A percentile compares a stretch with the other conserved stretches of the same genome.
phyloP scores from a whole-genome alignment of 352 stramenopile genomes.

The Phytophthora pisi region DNA sequence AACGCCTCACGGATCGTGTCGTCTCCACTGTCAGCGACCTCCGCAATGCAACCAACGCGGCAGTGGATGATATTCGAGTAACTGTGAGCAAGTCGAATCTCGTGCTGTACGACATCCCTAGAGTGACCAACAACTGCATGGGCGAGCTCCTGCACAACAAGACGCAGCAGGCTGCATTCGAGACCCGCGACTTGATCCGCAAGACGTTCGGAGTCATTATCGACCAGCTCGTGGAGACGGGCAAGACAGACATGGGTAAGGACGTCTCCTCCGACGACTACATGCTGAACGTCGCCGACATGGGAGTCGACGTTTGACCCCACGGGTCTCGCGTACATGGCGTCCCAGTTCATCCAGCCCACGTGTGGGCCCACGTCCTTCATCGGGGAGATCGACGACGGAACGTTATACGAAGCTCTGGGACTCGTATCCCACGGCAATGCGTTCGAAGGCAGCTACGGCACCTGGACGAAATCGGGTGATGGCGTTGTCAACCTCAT shows the following conservation, averaged over 20 bases:
- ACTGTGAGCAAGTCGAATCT: conserved; percentile 23
- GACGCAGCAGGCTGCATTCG: conserved; percentile 22
- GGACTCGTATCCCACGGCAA: conserved; percentile 22
- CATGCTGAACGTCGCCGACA: conserved; percentile 36
- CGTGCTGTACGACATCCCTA: conserved; percentile 26
- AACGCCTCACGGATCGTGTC: conserved; percentile 23
- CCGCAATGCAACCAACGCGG: conserved; percentile 15
- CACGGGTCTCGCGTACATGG: conserved; percentile 43
- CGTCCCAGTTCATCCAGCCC: conserved; percentile 42
- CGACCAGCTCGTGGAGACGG: conserved; percentile 26
- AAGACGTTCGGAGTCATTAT: conserved; percentile 31
- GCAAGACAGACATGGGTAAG: conserved; percentile 23
- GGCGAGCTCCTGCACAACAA: conserved; percentile 25
- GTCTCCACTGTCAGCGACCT: conserved; percentile 16
- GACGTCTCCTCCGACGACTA: conserved; percentile 29
- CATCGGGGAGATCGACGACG: conserved; percentile 41
- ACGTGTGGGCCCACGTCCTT: conserved; percentile 35
- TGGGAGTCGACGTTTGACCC: conserved; percentile 43
- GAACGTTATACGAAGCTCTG: conserved; percentile 24
- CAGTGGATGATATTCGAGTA: conserved; percentile 21
- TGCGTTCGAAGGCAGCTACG: conserved; percentile 33
- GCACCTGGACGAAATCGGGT: conserved; percentile 32
- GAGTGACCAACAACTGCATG: conserved; percentile 29
- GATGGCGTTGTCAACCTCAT: conserved; percentile 35
- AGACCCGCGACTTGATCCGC: conserved; percentile 26